phyloP scores from a whole-genome alignment of 2,329 filamentous ascomycete species.

The Colletotrichum acutatum region DNA sequence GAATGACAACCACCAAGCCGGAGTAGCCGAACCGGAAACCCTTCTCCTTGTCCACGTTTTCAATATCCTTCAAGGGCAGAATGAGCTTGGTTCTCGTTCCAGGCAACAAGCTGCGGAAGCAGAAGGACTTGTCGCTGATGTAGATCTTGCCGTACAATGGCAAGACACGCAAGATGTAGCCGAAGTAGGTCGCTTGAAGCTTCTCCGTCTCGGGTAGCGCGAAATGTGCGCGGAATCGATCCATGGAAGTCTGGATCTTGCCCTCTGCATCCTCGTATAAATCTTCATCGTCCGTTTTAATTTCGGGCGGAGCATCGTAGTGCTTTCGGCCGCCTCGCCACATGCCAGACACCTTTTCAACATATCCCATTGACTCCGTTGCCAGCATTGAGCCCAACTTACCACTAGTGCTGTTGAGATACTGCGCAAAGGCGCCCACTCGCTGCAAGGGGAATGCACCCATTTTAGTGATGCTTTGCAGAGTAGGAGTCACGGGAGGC shows the following conservation, averaged over 20 bases:
- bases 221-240: constrained; percentile 91
- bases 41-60: constrained; percentile 94
- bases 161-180: constrained; percentile 88
- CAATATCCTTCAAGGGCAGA: constrained; percentile 88
- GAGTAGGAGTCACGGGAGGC: constrained; percentile 50
- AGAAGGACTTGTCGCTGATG: constrained; percentile 87
- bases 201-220: constrained; percentile 85
- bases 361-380: constrained; percentile 93
- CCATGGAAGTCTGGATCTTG: constrained; percentile 73
- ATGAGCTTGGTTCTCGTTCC: constrained; percentile 94
- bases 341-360: constrained; percentile 97
- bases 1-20: constrained; percentile 91
- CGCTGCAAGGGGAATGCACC: constrained; percentile 85
- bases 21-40: constrained; percentile 93
- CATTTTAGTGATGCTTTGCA: constrained; percentile 66
- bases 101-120: constrained; percentile 90
- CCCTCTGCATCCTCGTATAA: constrained; percentile 69
- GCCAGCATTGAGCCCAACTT: constrained; percentile 85
- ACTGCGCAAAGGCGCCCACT: constrained; percentile 84
- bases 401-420: constrained; percentile 81
- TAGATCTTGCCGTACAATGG: constrained; percentile 98
- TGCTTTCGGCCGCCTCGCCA: constrained; percentile 92
- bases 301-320: constrained; percentile 74
- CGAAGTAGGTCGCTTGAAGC: constrained; percentile 90
- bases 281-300: constrained; percentile 64